Conservation (phyloP, 768 basidiomycete genomes). For the Pisolithus orientalis region DNA sequence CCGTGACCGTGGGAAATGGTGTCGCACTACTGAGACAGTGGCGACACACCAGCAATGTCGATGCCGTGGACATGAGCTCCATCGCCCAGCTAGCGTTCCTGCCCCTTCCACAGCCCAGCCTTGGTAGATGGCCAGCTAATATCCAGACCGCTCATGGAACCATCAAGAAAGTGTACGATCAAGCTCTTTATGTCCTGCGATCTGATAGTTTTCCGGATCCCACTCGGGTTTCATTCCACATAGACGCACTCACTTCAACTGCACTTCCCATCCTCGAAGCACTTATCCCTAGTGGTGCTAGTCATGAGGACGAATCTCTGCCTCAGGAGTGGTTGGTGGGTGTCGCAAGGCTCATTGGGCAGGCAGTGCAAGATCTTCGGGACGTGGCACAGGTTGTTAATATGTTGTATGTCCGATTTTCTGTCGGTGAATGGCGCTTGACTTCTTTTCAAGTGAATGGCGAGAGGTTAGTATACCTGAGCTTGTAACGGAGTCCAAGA, state of each 20-base stretch:
- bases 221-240: conserved; percentile 3
- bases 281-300: background rate
- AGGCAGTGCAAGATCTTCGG: background rate
- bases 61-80: too few relatives aligned
- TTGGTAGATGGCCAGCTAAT: conserved; percentile 8
- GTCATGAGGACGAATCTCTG: background rate
- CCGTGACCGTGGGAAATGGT: too few relatives aligned
- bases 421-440: background rate
- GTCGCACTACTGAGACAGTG: too few relatives aligned
- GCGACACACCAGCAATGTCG: too few relatives aligned
- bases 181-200: conserved; percentile 1
- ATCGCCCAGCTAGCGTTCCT: too few relatives aligned
- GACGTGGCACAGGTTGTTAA: background rate
- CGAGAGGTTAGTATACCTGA: background rate
- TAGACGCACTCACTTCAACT: conserved; percentile 8
- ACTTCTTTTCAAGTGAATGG: background rate
- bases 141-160: conserved; percentile 7
- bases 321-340: conserved; percentile 5
- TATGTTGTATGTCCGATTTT: background rate
- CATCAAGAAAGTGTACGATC: conserved; percentile 4
- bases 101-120: conserved; percentile 7
- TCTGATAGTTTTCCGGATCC: conserved; percentile 7
- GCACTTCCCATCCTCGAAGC: conserved; percentile 6
- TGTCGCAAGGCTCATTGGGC: conserved; percentile 4
- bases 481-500: background rate